A percentile compares a stretch with the other conserved stretches of the same genome.
Conservation (phyloP, 768 basidiomycete species). For the Dioszegia hungarica region DNA sequence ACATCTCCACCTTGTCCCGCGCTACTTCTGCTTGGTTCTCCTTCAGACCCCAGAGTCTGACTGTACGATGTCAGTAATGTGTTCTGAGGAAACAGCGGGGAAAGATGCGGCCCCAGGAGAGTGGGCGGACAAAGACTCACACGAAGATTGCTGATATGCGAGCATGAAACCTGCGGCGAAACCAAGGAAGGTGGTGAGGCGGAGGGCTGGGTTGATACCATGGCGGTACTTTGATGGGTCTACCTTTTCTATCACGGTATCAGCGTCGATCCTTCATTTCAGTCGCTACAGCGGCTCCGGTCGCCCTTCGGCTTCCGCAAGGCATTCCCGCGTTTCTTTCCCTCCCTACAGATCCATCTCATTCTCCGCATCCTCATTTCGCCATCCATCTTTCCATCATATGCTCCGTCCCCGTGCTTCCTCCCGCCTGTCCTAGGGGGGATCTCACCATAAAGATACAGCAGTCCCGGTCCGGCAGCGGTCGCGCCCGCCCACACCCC, state of each 20-base stretch:
- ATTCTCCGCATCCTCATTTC: no score
- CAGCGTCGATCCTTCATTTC: neutral
- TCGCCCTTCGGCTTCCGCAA: no score
- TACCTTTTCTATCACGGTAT: slow-evolving; percentile 4
- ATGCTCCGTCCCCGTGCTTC: no score
- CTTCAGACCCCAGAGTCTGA: slow-evolving; percentile 43
- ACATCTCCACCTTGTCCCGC: slow-evolving; percentile 71
- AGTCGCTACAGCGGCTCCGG: no score
- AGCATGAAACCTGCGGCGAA: slow-evolving; percentile 86
- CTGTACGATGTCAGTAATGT: slow-evolving; percentile 12
- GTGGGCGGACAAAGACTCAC: slow-evolving; percentile 54
- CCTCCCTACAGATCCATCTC: no score
- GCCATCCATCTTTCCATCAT: no score
- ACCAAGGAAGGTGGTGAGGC: slow-evolving; percentile 63
- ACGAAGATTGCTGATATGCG: slow-evolving; percentile 83
- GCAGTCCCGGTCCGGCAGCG: slow-evolving; percentile 70
- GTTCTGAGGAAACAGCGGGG: no score
- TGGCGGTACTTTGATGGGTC: slow-evolving; percentile 11
- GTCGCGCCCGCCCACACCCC: slow-evolving; percentile 75
- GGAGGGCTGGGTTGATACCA: slow-evolving; percentile 45
- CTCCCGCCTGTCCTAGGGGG: neutral
- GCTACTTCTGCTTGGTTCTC: slow-evolving; percentile 62
- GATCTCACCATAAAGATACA: slow-evolving; percentile 73
- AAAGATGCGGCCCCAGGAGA: no score
- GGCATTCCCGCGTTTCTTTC: no score